Evolutionary conservation across 2,329 filamentous ascomycete genomes (phyloP).

Genomic region (Aspergillus bombycis): DNA sequence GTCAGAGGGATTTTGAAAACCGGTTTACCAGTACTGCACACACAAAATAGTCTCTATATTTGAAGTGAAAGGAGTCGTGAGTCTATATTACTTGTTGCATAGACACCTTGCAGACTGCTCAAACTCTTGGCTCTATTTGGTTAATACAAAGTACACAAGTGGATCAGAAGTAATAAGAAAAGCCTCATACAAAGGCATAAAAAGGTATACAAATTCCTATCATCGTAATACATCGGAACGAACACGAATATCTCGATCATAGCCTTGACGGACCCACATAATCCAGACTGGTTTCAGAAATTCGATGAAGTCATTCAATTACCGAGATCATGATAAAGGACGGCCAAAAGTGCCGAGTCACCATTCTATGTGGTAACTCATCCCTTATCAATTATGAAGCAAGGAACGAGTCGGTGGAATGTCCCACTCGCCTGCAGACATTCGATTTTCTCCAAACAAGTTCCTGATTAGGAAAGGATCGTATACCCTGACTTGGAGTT

Average conservation of each 20-base stretch:
- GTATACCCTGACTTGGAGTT: neutral
- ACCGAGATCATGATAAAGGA: neutral
- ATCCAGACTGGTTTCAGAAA: neutral
- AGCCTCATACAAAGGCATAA: neutral
- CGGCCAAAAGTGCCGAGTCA: neutral
- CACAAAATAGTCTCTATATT: neutral
- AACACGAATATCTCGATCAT: neutral
- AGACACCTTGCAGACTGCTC: slow-evolving; percentile 3
- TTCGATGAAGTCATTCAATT: neutral
- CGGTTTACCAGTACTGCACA: neutral
- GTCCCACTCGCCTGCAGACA: neutral
- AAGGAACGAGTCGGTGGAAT: no score
- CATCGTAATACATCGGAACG: neutral
- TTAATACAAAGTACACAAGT: neutral
- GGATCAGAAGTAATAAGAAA: neutral
- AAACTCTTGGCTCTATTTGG: neutral
- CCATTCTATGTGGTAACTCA: neutral
- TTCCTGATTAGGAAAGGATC: slow-evolving; percentile 10
- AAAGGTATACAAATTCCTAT: neutral
- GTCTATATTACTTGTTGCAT: neutral
- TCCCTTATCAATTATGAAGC: slow-evolving; percentile 8
- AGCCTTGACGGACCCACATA: neutral
- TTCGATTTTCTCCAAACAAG: slow-evolving; percentile 4
- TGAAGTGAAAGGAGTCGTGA: neutral
- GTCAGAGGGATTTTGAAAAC: neutral